Conservation (phyloP, 2,329 filamentous ascomycete genomes). For the Fusarium caatingaense region DNA sequence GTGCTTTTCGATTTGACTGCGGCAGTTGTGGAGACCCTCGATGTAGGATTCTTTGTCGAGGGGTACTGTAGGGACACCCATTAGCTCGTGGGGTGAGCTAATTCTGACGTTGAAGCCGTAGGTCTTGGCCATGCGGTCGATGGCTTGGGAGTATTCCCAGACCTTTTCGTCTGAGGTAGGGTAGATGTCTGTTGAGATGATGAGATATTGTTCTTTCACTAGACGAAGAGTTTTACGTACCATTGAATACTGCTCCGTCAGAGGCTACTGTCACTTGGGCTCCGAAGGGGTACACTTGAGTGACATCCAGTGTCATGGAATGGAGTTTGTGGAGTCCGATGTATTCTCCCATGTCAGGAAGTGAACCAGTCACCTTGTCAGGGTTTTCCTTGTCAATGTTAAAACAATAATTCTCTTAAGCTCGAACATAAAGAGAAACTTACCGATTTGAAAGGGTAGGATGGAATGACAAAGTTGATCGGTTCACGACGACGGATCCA, state of each 20-base stretch:
- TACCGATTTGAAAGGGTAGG: constrained; percentile 13
- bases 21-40: constrained; percentile 11
- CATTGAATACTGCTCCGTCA: constrained; percentile 9
- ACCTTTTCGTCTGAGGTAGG: constrained; percentile 10
- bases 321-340: constrained; percentile 9
- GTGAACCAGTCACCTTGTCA: constrained; percentile 5
- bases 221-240: not conserved
- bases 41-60: constrained; percentile 8
- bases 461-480: constrained; percentile 14
- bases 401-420: not conserved
- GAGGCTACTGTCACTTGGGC: constrained; percentile 6
- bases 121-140: not conserved
- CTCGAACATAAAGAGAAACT: not conserved
- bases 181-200: not conserved
- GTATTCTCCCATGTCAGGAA: constrained; percentile 14
- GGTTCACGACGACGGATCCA: constrained; percentile 12
- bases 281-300: constrained; percentile 1
- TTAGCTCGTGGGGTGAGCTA: constrained; percentile 3
- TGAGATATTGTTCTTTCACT: not conserved
- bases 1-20: constrained; percentile 1
- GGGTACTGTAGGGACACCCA: constrained; percentile 7
- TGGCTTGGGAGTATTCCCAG: constrained; percentile 9
- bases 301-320: constrained; percentile 1
- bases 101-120: constrained; percentile 6
- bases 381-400: constrained; percentile 3